Evolutionary conservation across 768 basidiomycete genomes (phyloP).

Genomic region (Mycena kentingensis): DNA sequence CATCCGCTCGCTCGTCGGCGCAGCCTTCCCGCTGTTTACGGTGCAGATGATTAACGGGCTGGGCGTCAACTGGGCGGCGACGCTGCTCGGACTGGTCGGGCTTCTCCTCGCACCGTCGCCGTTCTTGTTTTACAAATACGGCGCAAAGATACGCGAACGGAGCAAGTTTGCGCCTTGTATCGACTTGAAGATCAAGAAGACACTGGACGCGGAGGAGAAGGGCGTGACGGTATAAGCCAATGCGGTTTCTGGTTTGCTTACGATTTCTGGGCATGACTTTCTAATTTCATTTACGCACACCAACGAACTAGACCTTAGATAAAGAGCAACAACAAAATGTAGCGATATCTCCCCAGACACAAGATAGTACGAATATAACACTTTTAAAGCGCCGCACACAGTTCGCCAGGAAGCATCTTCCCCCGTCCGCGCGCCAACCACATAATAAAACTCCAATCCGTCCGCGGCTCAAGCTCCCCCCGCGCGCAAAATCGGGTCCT

Average conservation of each 20-base stretch:
- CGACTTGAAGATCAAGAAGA: constrained; percentile 4
- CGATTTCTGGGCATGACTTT: too few species aligned
- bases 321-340: too few species aligned
- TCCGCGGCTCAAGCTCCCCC: constrained; percentile 8
- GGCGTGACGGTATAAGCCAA: too few species aligned
- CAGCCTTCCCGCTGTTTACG: constrained; percentile 47
- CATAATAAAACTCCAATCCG: constrained; percentile 8
- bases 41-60: constrained; percentile 39
- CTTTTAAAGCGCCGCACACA: too few species aligned
- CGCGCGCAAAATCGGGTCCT: constrained; percentile 14
- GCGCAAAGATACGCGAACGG: constrained; percentile 28
- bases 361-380: too few species aligned
- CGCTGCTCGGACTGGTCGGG: constrained; percentile 9
- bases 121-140: constrained; percentile 32
- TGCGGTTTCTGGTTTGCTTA: too few species aligned
- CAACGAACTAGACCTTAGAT: too few species aligned
- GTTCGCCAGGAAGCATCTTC: neutral
- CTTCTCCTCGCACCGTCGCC: constrained; percentile 21
- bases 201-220: neutral
- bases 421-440: neutral
- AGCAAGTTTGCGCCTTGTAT: constrained; percentile 28
- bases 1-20: constrained; percentile 37
- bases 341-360: too few species aligned
- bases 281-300: too few species aligned
- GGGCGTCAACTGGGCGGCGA: constrained; percentile 18